Evolutionary conservation across 2,329 filamentous ascomycete species (phyloP).

Genomic region (Trichophaea hybrida): DNA sequence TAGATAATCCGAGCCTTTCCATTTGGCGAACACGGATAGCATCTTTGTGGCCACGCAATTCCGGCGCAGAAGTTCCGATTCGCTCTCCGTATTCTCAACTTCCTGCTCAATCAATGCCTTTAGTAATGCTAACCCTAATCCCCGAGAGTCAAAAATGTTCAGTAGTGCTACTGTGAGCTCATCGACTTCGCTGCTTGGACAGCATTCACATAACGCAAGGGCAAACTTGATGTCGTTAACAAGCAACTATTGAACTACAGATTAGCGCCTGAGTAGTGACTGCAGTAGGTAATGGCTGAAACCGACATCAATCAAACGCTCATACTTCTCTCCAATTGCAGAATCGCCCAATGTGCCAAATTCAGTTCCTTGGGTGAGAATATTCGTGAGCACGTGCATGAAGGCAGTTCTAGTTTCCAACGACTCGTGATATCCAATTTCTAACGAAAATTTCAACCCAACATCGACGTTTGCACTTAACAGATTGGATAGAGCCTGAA

Average conservation of each 20-base stretch:
- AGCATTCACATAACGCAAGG: constrained; percentile 49
- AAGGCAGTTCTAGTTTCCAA: constrained; percentile 55
- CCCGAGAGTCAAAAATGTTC: constrained; percentile 55
- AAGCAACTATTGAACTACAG: constrained; percentile 36
- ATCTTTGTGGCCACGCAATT: constrained; percentile 60
- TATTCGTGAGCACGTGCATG: constrained; percentile 55
- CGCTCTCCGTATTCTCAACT: constrained; percentile 53
- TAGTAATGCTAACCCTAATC: constrained; percentile 47
- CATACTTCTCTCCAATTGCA: constrained; percentile 54
- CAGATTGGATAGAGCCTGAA: constrained; percentile 53
- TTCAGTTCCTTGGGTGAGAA: constrained; percentile 55
- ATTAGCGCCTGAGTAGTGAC: constrained; percentile 6
- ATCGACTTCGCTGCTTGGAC: constrained; percentile 53
- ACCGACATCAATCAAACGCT: constrained; percentile 46
- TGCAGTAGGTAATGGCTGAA: constrained; percentile 1
- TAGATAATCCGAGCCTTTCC: constrained; percentile 52
- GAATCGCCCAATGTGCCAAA: constrained; percentile 55
- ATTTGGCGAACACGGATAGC: constrained; percentile 56
- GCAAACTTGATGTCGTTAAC: constrained; percentile 49
- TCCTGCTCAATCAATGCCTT: constrained; percentile 55
- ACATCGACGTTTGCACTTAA: constrained; percentile 59
- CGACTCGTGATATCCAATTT: constrained; percentile 57
- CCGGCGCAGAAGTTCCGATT: constrained; percentile 51
- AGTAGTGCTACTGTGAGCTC: constrained; percentile 53
- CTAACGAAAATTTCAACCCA: constrained; percentile 53